Conservation (phyloP, 2,329 filamentous ascomycete species). For the Nannizzia gypsea region DNA sequence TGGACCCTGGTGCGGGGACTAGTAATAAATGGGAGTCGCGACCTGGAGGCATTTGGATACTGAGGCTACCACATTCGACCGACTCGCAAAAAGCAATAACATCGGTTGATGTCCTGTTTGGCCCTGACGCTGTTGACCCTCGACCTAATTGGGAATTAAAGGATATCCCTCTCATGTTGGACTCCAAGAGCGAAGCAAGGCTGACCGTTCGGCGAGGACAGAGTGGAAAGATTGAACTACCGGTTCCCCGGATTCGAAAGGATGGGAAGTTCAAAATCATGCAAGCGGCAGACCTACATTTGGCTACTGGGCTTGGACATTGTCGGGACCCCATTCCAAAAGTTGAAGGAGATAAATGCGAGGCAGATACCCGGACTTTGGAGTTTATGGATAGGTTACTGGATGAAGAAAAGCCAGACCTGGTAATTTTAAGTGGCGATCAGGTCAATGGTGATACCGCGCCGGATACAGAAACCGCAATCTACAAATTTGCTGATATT, state of each 20-base stretch:
- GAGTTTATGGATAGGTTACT: constrained; percentile 76
- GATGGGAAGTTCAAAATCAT: constrained; percentile 96
- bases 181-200: constrained; percentile 53
- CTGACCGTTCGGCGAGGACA: constrained; percentile 67
- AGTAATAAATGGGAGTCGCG: constrained; percentile 63
- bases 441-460: constrained; percentile 91
- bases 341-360: constrained; percentile 59
- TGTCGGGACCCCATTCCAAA: constrained; percentile 81
- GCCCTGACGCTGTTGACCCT: constrained; percentile 81
- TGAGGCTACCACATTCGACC: constrained; percentile 60
- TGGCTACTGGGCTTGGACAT: constrained; percentile 74
- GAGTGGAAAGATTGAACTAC: constrained; percentile 52
- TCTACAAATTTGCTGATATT: constrained; percentile 83
- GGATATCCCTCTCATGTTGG: constrained; percentile 59
- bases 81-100: constrained; percentile 67
- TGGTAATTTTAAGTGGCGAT: constrained; percentile 85
- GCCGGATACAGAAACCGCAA: constrained; percentile 79
- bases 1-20: constrained; percentile 52
- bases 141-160: constrained; percentile 72
- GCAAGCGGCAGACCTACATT: constrained; percentile 86
- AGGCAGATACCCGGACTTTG: constrained; percentile 81
- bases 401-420: constrained; percentile 84
- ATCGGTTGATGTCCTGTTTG: constrained; percentile 75
- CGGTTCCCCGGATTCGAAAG: constrained; percentile 64
- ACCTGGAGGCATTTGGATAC: constrained; percentile 68